phyloP scores from a whole-genome alignment of 805 yeast species.

The Saturnispora silvae region DNA sequence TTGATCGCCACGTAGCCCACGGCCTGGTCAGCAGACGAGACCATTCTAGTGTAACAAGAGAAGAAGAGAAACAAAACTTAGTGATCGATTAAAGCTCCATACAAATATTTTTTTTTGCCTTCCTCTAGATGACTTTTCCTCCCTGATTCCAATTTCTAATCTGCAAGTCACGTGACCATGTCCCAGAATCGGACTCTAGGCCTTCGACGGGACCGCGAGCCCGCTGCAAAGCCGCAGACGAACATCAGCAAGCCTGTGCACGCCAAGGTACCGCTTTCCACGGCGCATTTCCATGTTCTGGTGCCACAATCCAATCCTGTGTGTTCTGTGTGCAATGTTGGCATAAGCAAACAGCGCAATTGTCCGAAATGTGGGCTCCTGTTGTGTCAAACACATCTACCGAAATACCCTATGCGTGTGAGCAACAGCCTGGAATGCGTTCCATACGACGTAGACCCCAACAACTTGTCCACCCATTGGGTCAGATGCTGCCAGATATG shows the following conservation, averaged over 20 bases:
- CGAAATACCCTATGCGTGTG: constrained; percentile 28
- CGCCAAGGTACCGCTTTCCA: neutral
- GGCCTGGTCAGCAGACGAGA: constrained; percentile 1
- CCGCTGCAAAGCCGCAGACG: neutral
- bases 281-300: constrained; percentile 5
- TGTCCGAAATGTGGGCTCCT: constrained; percentile 27
- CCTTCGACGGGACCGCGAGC: no score
- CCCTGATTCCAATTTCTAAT: no score
- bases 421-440: constrained; percentile 58
- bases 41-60: no score
- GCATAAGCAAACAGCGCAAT: constrained; percentile 29
- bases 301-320: constrained; percentile 7
- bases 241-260: neutral
- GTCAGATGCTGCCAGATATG: constrained; percentile 59
- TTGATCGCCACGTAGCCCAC: constrained; percentile 52
- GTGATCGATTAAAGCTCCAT: no score
- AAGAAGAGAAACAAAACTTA: no score
- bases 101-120: no score
- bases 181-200: no score
- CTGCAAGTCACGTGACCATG: no score
- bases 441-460: constrained; percentile 58
- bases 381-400: constrained; percentile 1
- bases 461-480: constrained; percentile 47
- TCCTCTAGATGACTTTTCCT: no score
- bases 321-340: constrained; percentile 66